These are phyloP conservation scores for Vigna unguiculata DNA, from an alignment of 306 rosid genomes.

Conservation along the genomic window DNA sequence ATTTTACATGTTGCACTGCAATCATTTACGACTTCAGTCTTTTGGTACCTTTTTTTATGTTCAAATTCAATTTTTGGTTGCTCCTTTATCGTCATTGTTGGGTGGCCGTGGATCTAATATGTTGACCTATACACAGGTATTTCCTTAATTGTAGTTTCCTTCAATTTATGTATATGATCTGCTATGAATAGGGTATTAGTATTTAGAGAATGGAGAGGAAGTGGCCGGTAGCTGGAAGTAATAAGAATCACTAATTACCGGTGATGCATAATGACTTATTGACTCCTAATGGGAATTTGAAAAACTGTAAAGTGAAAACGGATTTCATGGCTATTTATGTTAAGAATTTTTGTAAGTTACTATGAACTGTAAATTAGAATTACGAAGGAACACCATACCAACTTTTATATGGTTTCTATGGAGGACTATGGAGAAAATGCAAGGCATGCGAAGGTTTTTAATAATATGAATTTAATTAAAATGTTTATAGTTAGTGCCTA, in stretches of 20 bases:
- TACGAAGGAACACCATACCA: neutral
- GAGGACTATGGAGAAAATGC: neutral
- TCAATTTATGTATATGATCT: conserved; percentile 31
- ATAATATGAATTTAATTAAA: conserved; percentile 16
- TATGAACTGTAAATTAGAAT: neutral
- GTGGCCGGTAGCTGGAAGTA: conserved; percentile 13
- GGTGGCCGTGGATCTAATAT: conserved; percentile 12
- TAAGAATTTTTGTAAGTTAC: neutral
- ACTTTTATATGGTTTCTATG: neutral
- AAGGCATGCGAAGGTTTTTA: conserved; percentile 2
- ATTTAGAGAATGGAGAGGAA: neutral
- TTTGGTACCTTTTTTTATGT: conserved; percentile 4
- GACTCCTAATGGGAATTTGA: conserved; percentile 9
- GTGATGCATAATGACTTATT: neutral
- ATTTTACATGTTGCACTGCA: neutral
- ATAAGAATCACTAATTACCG: conserved; percentile 13
- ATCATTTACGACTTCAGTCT: conserved; percentile 14
- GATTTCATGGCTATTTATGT: conserved; percentile 26
- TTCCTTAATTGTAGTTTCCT: conserved; percentile 18
- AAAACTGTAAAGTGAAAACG: conserved; percentile 1
- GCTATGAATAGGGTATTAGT: conserved; percentile 9
- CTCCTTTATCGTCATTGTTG: conserved; percentile 6
- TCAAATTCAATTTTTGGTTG: conserved; percentile 8
- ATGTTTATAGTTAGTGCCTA: conserved; percentile 3
- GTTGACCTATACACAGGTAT: conserved; percentile 5